Conservation (phyloP, 805 yeast species). For the Millerozyma miso region DNA sequence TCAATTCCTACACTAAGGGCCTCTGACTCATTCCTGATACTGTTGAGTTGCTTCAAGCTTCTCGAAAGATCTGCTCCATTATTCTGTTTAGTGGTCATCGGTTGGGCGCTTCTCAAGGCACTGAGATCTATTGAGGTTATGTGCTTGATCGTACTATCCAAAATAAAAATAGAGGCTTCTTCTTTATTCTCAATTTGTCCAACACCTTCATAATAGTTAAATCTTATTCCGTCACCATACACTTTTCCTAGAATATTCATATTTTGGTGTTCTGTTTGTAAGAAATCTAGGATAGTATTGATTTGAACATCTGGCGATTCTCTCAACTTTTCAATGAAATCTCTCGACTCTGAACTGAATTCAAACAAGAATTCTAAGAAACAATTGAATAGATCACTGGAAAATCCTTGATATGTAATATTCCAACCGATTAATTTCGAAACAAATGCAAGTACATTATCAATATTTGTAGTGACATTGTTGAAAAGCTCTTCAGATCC, state of each 20-base stretch:
- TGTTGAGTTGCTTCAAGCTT: slow-evolving; percentile 17
- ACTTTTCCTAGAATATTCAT: slow-evolving; percentile 27
- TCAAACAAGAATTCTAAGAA: slow-evolving; percentile 57
- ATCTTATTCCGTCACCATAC: slow-evolving; percentile 40
- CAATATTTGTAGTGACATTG: slow-evolving; percentile 43
- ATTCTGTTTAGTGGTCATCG: slow-evolving; percentile 22
- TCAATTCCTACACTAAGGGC: slow-evolving; percentile 72
- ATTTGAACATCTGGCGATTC: slow-evolving; percentile 9
- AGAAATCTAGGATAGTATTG: slow-evolving; percentile 13
- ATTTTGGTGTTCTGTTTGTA: background rate
- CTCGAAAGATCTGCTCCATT: slow-evolving; percentile 1
- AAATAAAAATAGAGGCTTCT: slow-evolving; percentile 15
- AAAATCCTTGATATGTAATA: slow-evolving; percentile 30
- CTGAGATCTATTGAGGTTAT: slow-evolving; percentile 20
- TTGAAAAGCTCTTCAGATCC: slow-evolving; percentile 50
- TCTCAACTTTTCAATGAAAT: slow-evolving; percentile 39
- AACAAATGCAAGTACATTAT: slow-evolving; percentile 35
- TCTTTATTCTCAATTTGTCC: slow-evolving; percentile 16
- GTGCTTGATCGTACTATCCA: slow-evolving; percentile 18
- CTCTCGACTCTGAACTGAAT: slow-evolving; percentile 54
- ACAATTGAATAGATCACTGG: slow-evolving; percentile 46
- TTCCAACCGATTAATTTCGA: slow-evolving; percentile 33
- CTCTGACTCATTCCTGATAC: slow-evolving; percentile 34
- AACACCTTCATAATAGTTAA: slow-evolving; percentile 36
- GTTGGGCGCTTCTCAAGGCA: slow-evolving; percentile 32